phyloP scores from a whole-genome alignment of 2,329 filamentous ascomycete genomes.

The Ophiostoma triangulosporum region DNA sequence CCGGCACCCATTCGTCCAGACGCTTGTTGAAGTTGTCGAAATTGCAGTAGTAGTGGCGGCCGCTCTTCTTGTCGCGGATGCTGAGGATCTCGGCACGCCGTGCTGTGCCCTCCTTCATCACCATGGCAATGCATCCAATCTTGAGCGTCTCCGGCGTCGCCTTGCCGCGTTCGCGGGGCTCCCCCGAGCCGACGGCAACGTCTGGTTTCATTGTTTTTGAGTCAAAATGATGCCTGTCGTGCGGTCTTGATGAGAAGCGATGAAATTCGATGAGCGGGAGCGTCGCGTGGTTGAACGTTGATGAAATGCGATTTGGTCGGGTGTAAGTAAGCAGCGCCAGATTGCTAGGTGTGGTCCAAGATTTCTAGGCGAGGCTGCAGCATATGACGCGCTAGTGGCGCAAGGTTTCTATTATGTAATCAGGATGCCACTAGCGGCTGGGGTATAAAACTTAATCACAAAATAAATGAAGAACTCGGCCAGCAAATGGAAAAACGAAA shows the following conservation, averaged over 20 bases:
- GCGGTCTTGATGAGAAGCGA: not conserved
- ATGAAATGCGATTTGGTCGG: constrained; percentile 1
- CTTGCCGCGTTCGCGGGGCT: constrained; percentile 56
- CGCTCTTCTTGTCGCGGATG: constrained; percentile 78
- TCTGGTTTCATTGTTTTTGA: constrained; percentile 29
- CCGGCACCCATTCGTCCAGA: constrained; percentile 73
- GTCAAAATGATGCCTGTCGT: too few relatives aligned
- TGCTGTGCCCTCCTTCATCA: constrained; percentile 61
- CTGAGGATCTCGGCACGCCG: constrained; percentile 94
- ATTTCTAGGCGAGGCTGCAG: not conserved
- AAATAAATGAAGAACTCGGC: not conserved
- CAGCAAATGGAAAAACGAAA: not conserved
- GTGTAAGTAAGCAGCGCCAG: not conserved
- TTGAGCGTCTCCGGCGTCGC: constrained; percentile 75
- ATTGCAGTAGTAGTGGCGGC: constrained; percentile 86
- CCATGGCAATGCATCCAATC: constrained; percentile 47
- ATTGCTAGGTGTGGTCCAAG: not conserved
- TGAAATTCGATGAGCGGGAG: constrained; percentile 4
- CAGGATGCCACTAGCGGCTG: not conserved
- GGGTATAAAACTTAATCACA: not conserved
- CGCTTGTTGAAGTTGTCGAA: constrained; percentile 97
- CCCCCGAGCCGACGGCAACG: constrained; percentile 41
- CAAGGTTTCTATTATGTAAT: not conserved
- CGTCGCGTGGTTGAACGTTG: constrained; percentile 2
- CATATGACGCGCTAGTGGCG: not conserved